Conservation (phyloP, 805 yeast genomes). For the Candida methanosorbosa region DNA sequence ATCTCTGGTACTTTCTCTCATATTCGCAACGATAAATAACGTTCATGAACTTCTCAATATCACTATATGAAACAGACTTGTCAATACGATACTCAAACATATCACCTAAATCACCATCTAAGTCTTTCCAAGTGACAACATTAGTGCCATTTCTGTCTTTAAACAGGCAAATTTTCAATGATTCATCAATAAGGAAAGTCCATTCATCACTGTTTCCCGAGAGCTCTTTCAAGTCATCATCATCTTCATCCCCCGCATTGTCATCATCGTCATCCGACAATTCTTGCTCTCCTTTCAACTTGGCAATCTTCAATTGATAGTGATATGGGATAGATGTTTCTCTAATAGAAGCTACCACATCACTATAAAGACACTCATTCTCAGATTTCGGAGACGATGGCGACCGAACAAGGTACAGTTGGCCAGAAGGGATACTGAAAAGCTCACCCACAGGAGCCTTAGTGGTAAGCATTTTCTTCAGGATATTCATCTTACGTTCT, state of each 20-base stretch:
- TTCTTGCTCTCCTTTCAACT: constrained; percentile 64
- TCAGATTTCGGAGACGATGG: constrained; percentile 83
- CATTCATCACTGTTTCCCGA: constrained; percentile 52
- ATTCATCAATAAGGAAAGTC: constrained; percentile 56
- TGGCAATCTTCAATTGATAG: constrained; percentile 63
- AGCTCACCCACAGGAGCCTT: constrained; percentile 44
- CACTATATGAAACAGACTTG: constrained; percentile 41
- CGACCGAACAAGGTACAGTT: constrained; percentile 62
- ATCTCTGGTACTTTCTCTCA: constrained; percentile 60
- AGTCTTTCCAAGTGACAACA: constrained; percentile 72
- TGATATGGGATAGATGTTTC: constrained; percentile 56
- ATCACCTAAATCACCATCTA: constrained; percentile 83
- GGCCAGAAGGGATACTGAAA: constrained; percentile 59
- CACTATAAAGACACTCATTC: constrained; percentile 73
- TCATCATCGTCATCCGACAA: constrained; percentile 48
- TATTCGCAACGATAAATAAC: constrained; percentile 61
- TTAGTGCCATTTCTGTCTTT: constrained; percentile 43
- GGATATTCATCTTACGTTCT: constrained; percentile 64
- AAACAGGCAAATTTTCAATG: constrained; percentile 45
- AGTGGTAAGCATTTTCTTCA: constrained; percentile 48
- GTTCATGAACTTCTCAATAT: constrained; percentile 55
- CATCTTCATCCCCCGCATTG: constrained; percentile 33
- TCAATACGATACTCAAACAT: constrained; percentile 72
- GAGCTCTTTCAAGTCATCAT: constrained; percentile 21
- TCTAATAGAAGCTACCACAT: constrained; percentile 67